Conservation (phyloP, 176 grass and related monocot species). For the Tuctoria greenei region DNA sequence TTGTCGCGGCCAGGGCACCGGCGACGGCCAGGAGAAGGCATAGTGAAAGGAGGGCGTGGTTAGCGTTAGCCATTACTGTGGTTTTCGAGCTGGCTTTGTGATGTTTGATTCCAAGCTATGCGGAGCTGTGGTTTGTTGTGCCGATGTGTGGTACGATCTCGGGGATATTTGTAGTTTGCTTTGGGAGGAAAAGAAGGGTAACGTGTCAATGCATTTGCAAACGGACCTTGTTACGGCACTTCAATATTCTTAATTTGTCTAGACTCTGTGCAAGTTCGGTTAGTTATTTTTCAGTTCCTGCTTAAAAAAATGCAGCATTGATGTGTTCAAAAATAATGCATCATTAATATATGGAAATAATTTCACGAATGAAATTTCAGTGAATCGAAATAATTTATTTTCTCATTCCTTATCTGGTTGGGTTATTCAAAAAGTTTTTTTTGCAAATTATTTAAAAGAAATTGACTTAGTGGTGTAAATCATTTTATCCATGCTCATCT, state of each 20-base stretch:
- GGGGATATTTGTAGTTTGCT: background rate
- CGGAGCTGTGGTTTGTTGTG: background rate
- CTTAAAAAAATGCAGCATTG: background rate
- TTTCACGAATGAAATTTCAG: too few relatives aligned
- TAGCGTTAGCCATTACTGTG: background rate
- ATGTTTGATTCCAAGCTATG: background rate
- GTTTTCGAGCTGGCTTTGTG: background rate
- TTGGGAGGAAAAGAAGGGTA: background rate
- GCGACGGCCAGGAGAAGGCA: conserved; percentile 15
- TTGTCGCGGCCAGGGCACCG: background rate
- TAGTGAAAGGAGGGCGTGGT: background rate
- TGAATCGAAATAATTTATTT: too few relatives aligned
- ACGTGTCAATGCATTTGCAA: background rate
- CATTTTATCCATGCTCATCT: background rate
- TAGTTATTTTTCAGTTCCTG: background rate
- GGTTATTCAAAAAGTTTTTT: too few relatives aligned
- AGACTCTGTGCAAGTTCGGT: background rate
- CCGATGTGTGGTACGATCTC: background rate
- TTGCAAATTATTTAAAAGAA: too few relatives aligned
- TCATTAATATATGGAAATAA: too few relatives aligned
- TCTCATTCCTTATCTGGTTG: too few relatives aligned
- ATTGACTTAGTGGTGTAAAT: background rate
- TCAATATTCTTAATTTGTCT: background rate
- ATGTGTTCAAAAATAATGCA: too few relatives aligned
- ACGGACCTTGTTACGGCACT: background rate